Evolutionary conservation across 2,329 filamentous ascomycete species (phyloP).

Genomic region (Trichophyton benhamiae): DNA sequence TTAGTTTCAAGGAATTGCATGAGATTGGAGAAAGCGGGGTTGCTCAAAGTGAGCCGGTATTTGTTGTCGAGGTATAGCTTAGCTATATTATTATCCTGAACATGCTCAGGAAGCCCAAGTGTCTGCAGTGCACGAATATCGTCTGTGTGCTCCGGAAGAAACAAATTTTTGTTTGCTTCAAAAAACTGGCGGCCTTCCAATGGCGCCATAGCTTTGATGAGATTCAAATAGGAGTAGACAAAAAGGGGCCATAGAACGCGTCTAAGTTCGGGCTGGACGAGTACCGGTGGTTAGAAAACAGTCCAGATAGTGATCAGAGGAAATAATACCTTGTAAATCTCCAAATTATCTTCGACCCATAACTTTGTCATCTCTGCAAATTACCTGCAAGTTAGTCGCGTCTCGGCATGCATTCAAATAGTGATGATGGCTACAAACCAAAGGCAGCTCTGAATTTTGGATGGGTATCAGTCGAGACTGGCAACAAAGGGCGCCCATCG

Average conservation of each 20-base stretch:
- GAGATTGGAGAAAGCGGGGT: constrained; percentile 67
- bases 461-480: constrained; percentile 57
- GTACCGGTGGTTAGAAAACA: constrained; percentile 3
- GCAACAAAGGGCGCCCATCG: constrained; percentile 62
- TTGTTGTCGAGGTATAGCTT: constrained; percentile 75
- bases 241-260: constrained; percentile 89
- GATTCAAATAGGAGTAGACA: constrained; percentile 78
- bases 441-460: constrained; percentile 68
- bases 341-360: constrained; percentile 85
- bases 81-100: constrained; percentile 62
- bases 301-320: neutral
- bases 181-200: constrained; percentile 66
- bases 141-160: constrained; percentile 66
- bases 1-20: constrained; percentile 87
- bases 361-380: constrained; percentile 51
- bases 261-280: constrained; percentile 60
- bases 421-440: constrained; percentile 25
- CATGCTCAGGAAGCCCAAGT: constrained; percentile 64
- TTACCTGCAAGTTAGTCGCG: neutral
- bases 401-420: neutral
- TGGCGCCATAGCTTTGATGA: constrained; percentile 59
- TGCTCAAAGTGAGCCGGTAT: constrained; percentile 81
- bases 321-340: constrained; percentile 68
- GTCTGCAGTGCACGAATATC: constrained; percentile 65
- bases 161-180: constrained; percentile 52